These are phyloP conservation scores for Colletotrichum acutatum DNA, from an alignment of 2,329 filamentous ascomycete species.

Conservation along the genomic window DNA sequence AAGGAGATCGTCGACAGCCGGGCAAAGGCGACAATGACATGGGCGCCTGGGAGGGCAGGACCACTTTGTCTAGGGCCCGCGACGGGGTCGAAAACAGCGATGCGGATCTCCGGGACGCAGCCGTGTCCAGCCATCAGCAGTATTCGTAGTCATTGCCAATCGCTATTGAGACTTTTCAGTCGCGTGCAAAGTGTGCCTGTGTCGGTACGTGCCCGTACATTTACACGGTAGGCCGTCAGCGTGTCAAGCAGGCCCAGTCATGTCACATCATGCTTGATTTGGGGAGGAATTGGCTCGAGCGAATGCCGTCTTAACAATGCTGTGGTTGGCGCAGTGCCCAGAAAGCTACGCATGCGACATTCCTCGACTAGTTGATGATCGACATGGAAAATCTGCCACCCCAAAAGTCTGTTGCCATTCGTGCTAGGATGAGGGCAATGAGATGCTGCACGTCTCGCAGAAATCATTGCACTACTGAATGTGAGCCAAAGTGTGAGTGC, in stretches of 20 bases:
- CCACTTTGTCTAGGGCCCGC: constrained; percentile 17
- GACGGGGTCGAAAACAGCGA: constrained; percentile 30
- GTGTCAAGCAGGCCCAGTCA: neutral
- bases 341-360: constrained; percentile 28
- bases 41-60: neutral
- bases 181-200: neutral
- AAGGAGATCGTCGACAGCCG: constrained; percentile 7
- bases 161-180: neutral
- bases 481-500: neutral
- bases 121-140: neutral
- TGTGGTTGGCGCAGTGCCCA: neutral
- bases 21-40: constrained; percentile 8
- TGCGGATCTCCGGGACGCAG: constrained; percentile 14
- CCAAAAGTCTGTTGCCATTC: neutral
- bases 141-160: neutral
- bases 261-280: neutral
- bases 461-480: neutral
- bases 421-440: constrained; percentile 19
- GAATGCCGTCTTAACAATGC: constrained; percentile 1
- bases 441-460: constrained; percentile 1
- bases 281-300: neutral
- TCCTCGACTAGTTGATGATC: constrained; percentile 26
- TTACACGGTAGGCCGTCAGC: too few relatives aligned
- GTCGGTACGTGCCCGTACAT: too few relatives aligned
- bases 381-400: constrained; percentile 21